Conservation (phyloP, 2,329 filamentous ascomycete genomes). For the Lasiodiplodia hormozganensis region DNA sequence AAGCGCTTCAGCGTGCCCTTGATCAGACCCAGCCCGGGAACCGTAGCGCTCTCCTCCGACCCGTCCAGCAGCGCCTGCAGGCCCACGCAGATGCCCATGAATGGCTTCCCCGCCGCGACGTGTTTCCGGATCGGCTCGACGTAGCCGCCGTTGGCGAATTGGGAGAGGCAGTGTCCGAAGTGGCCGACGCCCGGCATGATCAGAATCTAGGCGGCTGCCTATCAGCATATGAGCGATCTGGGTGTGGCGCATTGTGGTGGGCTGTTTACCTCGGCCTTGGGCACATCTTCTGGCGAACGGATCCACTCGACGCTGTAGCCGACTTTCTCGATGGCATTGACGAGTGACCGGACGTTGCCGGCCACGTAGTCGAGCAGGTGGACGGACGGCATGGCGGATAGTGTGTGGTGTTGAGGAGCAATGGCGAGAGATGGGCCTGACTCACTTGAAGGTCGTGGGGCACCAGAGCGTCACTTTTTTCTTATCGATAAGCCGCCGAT, state of each 20-base stretch:
- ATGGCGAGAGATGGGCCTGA: slow-evolving; percentile 5
- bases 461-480: slow-evolving; percentile 21
- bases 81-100: slow-evolving; percentile 97
- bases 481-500: slow-evolving; percentile 21
- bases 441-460: background rate
- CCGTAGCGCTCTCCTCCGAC: slow-evolving; percentile 77
- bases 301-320: slow-evolving; percentile 96
- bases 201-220: slow-evolving; percentile 68
- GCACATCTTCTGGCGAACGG: slow-evolving; percentile 80
- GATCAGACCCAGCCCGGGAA: slow-evolving; percentile 78
- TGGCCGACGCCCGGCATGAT: slow-evolving; percentile 97
- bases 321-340: slow-evolving; percentile 96
- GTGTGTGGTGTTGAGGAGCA: background rate
- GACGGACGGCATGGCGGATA: slow-evolving; percentile 70
- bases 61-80: slow-evolving; percentile 88
- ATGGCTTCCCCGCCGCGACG: slow-evolving; percentile 90
- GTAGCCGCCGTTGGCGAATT: slow-evolving; percentile 83
- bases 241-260: background rate
- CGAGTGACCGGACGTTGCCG: slow-evolving; percentile 93
- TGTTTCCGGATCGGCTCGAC: slow-evolving; percentile 81
- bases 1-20: slow-evolving; percentile 77
- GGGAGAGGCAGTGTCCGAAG: slow-evolving; percentile 92
- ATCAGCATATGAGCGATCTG: slow-evolving; percentile 43
- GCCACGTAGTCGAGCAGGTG: slow-evolving; percentile 90
- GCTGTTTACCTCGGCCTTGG: slow-evolving; percentile 75